Evolutionary conservation across 73 alveolate species (phyloP), one percentile per base, ranked within the genome.

Genomic region (Urostyla sp.): DNA sequence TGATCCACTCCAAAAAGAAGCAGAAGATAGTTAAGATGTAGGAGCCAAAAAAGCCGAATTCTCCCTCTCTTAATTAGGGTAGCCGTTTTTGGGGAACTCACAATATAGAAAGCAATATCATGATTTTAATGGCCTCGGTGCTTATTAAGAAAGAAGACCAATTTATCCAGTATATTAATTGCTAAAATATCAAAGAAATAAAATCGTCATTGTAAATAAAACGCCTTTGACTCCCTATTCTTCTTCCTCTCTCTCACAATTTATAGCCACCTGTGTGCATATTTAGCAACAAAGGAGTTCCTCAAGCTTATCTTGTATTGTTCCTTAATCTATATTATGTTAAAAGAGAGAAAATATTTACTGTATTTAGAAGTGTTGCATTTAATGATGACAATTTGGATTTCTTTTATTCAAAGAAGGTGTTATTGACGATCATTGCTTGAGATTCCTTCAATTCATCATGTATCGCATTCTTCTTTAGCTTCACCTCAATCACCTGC

Each of bases 221-320:
- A 49, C 10, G 60, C 60, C 24, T 49, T 16, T 8, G 7, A 26
- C 26, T 73, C 85, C 36, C 74, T 73, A 16, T 30, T 20, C 46
- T 23, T 73, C 38, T 51, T 73, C 27, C 85, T 73, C 18, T 73
- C 85, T 16, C 85, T 48, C 20, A 73, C 85, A 15, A 50, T 52
- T 30, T 49, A 50, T 7, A 73, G 74, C 85, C 85, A 73, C 36
- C 72, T 73, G 35, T 48, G 72, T 16, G 85, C 85, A 46, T 73
- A 73, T 32, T 73, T 73, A 3, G 72, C 75, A 2, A 51, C 85
- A 23, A 28, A 51, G 15, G 85, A 24, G 20, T 73, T 48, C 54
- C 74, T 73, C 24, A 50, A 48, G 6, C 74, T 30, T 0, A 50
- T 37, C 50, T 52, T 73, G 20, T 73, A 51, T 38, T 73, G 38